Conservation (phyloP, 495 filamentous ascomycete species). For the Aspergillus sparsus region DNA sequence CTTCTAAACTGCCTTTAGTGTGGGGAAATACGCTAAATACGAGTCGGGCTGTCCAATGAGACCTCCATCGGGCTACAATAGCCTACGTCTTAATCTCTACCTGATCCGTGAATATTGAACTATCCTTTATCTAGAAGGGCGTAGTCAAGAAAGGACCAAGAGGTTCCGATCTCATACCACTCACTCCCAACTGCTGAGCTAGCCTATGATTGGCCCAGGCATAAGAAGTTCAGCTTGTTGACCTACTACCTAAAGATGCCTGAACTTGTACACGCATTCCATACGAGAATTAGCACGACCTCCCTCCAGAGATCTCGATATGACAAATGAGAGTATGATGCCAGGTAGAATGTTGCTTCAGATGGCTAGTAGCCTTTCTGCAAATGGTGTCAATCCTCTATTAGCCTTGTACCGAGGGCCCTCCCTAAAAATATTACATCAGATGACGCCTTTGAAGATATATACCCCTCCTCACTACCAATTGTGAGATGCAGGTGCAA, state of each 20-base stretch:
- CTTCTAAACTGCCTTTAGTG: neutral
- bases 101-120: neutral
- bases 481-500: too few species aligned
- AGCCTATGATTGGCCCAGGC: neutral
- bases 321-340: neutral
- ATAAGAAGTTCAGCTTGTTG: too few species aligned
- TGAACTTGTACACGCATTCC: neutral
- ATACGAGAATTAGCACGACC: neutral
- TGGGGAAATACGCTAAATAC: neutral
- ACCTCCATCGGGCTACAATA: neutral
- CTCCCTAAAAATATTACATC: too few species aligned
- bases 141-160: neutral
- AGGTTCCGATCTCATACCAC: conserved; percentile 11
- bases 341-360: too few species aligned
- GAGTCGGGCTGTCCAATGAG: neutral
- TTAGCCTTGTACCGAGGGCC: too few species aligned
- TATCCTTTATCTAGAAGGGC: too few species aligned
- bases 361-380: too few species aligned
- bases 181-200: neutral
- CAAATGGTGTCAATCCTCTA: too few species aligned
- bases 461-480: too few species aligned
- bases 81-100: neutral
- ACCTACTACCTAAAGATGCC: too few species aligned
- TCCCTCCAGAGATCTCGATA: neutral
- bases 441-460: too few species aligned